Conservation (phyloP, 768 basidiomycete genomes). For the Russula dissimulans region DNA sequence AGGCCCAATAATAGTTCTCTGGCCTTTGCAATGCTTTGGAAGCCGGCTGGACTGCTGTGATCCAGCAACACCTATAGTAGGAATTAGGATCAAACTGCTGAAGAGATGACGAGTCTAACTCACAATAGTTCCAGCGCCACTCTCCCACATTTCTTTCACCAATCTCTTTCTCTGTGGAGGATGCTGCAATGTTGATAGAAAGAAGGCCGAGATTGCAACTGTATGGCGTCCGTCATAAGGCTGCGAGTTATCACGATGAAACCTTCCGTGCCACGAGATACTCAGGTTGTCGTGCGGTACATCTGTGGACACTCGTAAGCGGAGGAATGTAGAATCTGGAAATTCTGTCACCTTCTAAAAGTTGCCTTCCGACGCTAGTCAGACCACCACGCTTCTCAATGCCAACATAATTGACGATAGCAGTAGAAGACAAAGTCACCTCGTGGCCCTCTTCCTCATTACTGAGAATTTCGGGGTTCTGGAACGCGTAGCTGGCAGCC, state of each 20-base stretch:
- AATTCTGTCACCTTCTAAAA: conserved; percentile 42
- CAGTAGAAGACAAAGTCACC: conserved; percentile 39
- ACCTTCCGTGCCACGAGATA: conserved; percentile 48
- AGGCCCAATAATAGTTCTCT: conserved; percentile 60
- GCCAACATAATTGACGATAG: conserved; percentile 54
- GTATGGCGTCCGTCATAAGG: conserved; percentile 38
- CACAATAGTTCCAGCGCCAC: conserved; percentile 79
- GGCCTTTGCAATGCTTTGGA: conserved; percentile 69
- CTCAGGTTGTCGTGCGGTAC: conserved; percentile 37
- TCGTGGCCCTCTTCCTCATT: conserved; percentile 21
- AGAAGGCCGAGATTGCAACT: conserved; percentile 79
- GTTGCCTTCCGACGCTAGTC: conserved; percentile 52
- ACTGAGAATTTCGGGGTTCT: conserved; percentile 26
- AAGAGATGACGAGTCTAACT: conserved; percentile 10
- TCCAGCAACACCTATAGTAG: conserved; percentile 69
- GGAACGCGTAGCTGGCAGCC: conserved; percentile 63
- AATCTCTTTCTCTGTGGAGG: conserved; percentile 52
- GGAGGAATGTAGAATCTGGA: background rate
- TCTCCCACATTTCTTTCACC: conserved; percentile 84
- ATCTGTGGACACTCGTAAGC: conserved; percentile 29
- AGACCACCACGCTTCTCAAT: conserved; percentile 74
- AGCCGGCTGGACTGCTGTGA: conserved; percentile 66
- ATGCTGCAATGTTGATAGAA: conserved; percentile 63
- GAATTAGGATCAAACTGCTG: background rate
- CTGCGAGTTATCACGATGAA: conserved; percentile 37